phyloP scores from a whole-genome alignment of 176 grass and related monocot species.

The Dactylis glomerata region DNA sequence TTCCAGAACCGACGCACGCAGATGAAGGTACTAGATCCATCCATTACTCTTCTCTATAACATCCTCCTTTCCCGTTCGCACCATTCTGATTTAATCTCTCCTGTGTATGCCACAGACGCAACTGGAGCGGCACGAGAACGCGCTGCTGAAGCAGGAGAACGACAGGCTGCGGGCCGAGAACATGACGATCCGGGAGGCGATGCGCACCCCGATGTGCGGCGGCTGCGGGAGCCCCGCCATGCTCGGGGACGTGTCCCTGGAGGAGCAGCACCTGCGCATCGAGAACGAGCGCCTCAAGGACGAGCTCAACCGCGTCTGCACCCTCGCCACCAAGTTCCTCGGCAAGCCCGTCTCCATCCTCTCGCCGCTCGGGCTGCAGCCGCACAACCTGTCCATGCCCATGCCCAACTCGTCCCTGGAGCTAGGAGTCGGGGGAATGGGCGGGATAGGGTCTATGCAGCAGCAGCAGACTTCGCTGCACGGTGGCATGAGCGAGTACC shows the following conservation, averaged over 20 bases:
- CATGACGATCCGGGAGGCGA: conserved; percentile 73
- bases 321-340: conserved; percentile 79
- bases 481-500: conserved; percentile 49
- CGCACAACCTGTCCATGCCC: conserved; percentile 42
- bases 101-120: conserved; percentile 51
- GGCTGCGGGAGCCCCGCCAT: conserved; percentile 78
- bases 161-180: conserved; percentile 91
- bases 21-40: conserved; percentile 54
- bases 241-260: conserved; percentile 80
- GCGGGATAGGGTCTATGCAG: conserved; percentile 38
- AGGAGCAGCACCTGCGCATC: conserved; percentile 87
- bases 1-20: conserved; percentile 96
- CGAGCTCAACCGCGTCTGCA: conserved; percentile 72
- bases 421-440: conserved; percentile 53
- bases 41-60: neutral
- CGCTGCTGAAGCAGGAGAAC: conserved; percentile 87
- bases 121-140: conserved; percentile 95
- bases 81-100: neutral
- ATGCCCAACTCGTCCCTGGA: conserved; percentile 68
- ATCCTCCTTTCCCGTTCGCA: neutral
- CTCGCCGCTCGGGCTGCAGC: conserved; percentile 17
- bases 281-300: conserved; percentile 96
- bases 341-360: conserved; percentile 59
- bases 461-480: neutral
- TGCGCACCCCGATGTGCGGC: conserved; percentile 81